A percentile compares a stretch with the other conserved stretches of the same genome.
Conservation (phyloP, 2,329 filamentous ascomycete species). For the Xylariaceae sp. region DNA sequence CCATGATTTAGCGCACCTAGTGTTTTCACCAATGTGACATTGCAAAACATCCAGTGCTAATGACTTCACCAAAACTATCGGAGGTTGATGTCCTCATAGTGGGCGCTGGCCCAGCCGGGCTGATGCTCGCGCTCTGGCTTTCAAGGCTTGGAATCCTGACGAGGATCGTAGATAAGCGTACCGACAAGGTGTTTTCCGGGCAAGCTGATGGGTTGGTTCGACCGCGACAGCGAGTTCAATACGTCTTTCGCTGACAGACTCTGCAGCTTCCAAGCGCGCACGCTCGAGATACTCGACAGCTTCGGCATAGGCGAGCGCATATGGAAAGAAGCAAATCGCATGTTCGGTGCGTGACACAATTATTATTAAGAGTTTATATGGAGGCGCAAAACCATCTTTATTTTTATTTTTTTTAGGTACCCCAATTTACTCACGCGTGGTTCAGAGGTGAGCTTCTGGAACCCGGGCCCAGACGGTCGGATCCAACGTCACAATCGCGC, state of each 20-base stretch:
- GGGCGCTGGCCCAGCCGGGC: constrained; percentile 50
- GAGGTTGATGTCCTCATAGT: constrained; percentile 46
- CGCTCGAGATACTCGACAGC: constrained; percentile 75
- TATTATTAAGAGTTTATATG: background rate
- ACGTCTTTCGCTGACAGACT: background rate
- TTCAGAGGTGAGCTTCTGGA: constrained; percentile 57
- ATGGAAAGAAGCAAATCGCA: constrained; percentile 71
- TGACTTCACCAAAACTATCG: constrained; percentile 6
- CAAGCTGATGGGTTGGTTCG: constrained; percentile 51
- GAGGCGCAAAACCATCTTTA: background rate
- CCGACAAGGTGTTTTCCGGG: constrained; percentile 48
- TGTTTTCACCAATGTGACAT: background rate
- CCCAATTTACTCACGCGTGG: background rate
- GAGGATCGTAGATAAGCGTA: constrained; percentile 55
- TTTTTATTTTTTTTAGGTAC: constrained; percentile 2
- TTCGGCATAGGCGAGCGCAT: constrained; percentile 70
- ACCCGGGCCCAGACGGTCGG: constrained; percentile 64
- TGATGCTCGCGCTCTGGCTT: constrained; percentile 54
- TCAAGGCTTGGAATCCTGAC: constrained; percentile 49
- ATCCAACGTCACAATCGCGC: constrained; percentile 52
- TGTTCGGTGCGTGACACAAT: constrained; percentile 58
- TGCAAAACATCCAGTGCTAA: background rate
- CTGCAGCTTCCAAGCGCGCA: constrained; percentile 63
- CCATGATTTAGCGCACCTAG: background rate
- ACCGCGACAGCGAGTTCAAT: background rate